These are phyloP conservation scores for Diospyros lotus DNA, from an alignment of 148 eudicot genomes.

Conservation along the genomic window DNA sequence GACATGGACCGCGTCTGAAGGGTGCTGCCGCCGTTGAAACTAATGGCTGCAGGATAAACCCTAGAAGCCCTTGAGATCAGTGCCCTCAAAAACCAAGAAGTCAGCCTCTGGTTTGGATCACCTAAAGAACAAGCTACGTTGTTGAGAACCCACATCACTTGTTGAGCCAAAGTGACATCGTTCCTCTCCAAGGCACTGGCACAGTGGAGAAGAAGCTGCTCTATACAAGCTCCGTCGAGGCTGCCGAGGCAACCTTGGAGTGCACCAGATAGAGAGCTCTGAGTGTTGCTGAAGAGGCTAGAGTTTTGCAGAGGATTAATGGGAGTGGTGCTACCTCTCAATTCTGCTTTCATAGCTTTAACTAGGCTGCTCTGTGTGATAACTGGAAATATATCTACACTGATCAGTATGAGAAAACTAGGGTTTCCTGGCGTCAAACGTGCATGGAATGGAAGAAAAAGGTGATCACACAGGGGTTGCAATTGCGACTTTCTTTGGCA, in stretches of 20 bases:
- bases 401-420: not conserved
- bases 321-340: conserved; percentile 19
- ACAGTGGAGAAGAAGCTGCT: conserved; percentile 44
- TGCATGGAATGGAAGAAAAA: not conserved
- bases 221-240: conserved; percentile 44
- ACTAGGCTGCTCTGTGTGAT: no score
- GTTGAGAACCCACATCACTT: conserved; percentile 56
- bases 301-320: conserved; percentile 25
- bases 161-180: conserved; percentile 45
- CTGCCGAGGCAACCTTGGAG: conserved; percentile 31
- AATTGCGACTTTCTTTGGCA: not conserved
- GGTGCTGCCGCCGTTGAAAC: conserved; percentile 10
- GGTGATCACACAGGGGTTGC: not conserved
- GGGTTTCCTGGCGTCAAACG: not conserved
- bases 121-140: conserved; percentile 41
- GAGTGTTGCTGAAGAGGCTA: conserved; percentile 19
- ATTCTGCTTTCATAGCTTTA: conserved; percentile 29
- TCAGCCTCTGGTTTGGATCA: conserved; percentile 46
- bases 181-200: conserved; percentile 42
- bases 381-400: no score
- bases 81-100: conserved; percentile 42
- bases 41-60: conserved; percentile 33
- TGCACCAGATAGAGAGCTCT: conserved; percentile 29
- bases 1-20: conserved; percentile 23
- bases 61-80: conserved; percentile 35